Conservation (phyloP, 1,139 yeast species). For the Taphrina communis region DNA sequence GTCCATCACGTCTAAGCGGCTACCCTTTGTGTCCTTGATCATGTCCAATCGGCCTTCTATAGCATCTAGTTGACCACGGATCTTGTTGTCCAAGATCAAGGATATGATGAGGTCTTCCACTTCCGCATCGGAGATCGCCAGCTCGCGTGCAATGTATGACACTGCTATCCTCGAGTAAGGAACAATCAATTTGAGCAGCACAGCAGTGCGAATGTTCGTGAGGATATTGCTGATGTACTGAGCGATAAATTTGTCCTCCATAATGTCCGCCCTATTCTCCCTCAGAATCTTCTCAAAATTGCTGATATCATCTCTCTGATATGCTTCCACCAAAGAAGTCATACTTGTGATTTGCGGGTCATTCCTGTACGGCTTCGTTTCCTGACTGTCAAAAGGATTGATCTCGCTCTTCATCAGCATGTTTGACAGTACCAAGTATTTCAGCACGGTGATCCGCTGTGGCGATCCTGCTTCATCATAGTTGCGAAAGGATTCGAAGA, state of each 20-base stretch:
- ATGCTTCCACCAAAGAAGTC: constrained; percentile 53
- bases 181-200: constrained; percentile 52
- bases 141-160: constrained; percentile 50
- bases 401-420: constrained; percentile 68
- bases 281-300: constrained; percentile 51
- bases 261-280: constrained; percentile 48
- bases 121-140: constrained; percentile 49
- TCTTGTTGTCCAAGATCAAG: constrained; percentile 57
- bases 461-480: constrained; percentile 80
- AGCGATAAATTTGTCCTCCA: constrained; percentile 47
- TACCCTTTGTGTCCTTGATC: constrained; percentile 20
- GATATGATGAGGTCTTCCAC: constrained; percentile 56
- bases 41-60: constrained; percentile 31
- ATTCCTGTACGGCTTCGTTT: constrained; percentile 56
- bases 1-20: constrained; percentile 20
- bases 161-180: constrained; percentile 55
- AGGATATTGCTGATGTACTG: constrained; percentile 49
- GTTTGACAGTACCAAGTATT: constrained; percentile 68
- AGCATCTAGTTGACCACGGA: constrained; percentile 47
- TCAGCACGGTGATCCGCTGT: constrained; percentile 61
- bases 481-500: constrained; percentile 74
- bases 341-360: constrained; percentile 53
- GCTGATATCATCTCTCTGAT: constrained; percentile 54
- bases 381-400: constrained; percentile 67
- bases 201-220: constrained; percentile 51